Percentiles rank a stretch among this genome's conserved stretches.
Evolutionary conservation across 305 asterid genomes (phyloP).

Genomic region (Fraxinus paxiana): DNA sequence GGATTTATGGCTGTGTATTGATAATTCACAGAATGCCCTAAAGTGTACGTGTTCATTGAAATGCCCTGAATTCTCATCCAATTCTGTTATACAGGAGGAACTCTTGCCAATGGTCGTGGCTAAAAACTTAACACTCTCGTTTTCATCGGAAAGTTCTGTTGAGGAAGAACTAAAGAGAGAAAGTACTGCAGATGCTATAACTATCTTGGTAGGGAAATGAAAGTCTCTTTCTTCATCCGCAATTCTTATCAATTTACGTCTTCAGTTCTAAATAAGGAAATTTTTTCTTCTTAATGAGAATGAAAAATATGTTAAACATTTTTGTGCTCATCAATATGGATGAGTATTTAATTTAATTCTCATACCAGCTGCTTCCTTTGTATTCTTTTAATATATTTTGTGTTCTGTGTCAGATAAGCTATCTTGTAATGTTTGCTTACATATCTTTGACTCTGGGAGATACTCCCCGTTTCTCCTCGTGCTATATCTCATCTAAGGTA

Average conservation of each 20-base stretch:
- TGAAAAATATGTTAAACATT: neutral
- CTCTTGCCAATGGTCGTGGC: conserved; percentile 76
- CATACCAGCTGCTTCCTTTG: neutral
- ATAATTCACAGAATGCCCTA: neutral
- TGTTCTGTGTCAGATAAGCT: conserved; percentile 75
- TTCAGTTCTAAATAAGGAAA: conserved; percentile 1
- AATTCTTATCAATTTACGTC: neutral
- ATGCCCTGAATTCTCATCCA: conserved; percentile 21
- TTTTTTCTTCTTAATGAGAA: conserved; percentile 12
- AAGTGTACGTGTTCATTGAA: neutral
- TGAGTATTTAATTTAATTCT: neutral
- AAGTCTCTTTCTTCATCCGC: conserved; percentile 17
- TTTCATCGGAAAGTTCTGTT: conserved; percentile 90
- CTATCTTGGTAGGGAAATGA: conserved; percentile 64
- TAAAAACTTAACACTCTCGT: conserved; percentile 71
- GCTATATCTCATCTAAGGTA: conserved; percentile 94
- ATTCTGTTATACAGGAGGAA: conserved; percentile 63
- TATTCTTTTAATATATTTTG: conserved; percentile 14
- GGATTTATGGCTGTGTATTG: neutral
- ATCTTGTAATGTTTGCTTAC: conserved; percentile 99
- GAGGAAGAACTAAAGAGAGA: conserved; percentile 98
- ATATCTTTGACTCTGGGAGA: conserved; percentile 98
- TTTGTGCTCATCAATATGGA: neutral
- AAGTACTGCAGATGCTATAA: conserved; percentile 94
- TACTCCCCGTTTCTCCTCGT: conserved; percentile 73